A percentile compares a stretch with the other conserved stretches of the same genome.
These are phyloP conservation scores for Cladosporium sp. DNA, from an alignment of 2,329 filamentous ascomycete species.

Conservation along the genomic window DNA sequence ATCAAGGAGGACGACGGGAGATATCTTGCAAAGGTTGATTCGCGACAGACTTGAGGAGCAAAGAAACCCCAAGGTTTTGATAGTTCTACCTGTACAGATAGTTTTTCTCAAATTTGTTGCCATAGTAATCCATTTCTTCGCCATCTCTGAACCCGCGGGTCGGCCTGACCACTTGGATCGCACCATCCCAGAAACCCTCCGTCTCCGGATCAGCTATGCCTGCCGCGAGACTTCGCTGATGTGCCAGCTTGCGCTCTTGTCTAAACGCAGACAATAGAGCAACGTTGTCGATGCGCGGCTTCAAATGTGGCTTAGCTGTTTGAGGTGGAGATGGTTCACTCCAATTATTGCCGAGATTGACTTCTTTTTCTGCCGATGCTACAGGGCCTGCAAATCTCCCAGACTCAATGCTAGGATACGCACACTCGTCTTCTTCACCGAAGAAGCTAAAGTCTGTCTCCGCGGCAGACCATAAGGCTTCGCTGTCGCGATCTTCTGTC, in stretches of 20 bases:
- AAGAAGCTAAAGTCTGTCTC: conserved; percentile 60
- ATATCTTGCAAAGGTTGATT: conserved; percentile 18
- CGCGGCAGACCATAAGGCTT: conserved; percentile 57
- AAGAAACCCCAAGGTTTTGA: background rate
- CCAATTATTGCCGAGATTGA: conserved; percentile 15
- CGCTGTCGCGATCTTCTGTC: conserved; percentile 57
- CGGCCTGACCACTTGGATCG: conserved; percentile 54
- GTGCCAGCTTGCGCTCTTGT: conserved; percentile 48
- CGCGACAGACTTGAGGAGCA: background rate
- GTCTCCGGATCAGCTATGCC: conserved; percentile 37
- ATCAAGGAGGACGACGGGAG: conserved; percentile 30
- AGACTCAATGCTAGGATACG: conserved; percentile 22
- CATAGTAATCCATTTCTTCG: conserved; percentile 33
- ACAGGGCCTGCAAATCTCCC: conserved; percentile 16
- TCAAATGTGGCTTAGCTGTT: background rate
- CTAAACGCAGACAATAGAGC: conserved; percentile 52
- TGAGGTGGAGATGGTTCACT: background rate
- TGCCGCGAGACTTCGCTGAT: conserved; percentile 34
- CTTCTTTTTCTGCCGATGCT: conserved; percentile 22
- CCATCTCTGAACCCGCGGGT: conserved; percentile 20
- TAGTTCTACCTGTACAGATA: conserved; percentile 26
- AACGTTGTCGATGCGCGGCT: conserved; percentile 45
- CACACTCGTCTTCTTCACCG: conserved; percentile 50
- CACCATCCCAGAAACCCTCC: conserved; percentile 57
- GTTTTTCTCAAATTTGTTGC: conserved; percentile 27